Evolutionary conservation across 306 rosid species (phyloP).

Genomic region (Quercus bicolor): DNA sequence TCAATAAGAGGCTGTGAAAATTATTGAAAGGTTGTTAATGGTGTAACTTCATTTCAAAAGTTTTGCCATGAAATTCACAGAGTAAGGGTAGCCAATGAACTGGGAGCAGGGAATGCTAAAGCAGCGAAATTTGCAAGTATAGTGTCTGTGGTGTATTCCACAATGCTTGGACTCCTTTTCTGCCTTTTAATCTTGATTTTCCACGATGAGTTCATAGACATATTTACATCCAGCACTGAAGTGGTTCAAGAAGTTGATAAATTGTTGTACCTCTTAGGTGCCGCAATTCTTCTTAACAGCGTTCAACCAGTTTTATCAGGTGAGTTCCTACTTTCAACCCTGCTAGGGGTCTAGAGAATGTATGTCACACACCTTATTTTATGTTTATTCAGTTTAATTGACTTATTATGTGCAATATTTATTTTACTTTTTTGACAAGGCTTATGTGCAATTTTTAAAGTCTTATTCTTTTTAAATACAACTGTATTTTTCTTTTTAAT

Average conservation of each 20-base stretch:
- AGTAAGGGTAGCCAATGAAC: constrained; percentile 72
- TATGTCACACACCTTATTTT: no score
- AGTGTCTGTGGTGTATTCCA: constrained; percentile 47
- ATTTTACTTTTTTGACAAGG: no score
- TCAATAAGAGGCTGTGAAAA: no score
- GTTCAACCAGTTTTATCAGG: constrained; percentile 71
- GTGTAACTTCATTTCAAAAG: background rate
- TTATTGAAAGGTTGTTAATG: no score
- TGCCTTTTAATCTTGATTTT: constrained; percentile 37
- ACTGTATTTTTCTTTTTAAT: no score
- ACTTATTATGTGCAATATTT: no score
- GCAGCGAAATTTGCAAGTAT: constrained; percentile 58
- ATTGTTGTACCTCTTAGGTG: constrained; percentile 45
- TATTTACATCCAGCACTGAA: constrained; percentile 46
- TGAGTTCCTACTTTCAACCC: background rate
- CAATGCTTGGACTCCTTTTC: constrained; percentile 40
- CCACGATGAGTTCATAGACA: constrained; percentile 34
- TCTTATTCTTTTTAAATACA: no score
- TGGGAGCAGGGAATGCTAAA: constrained; percentile 67
- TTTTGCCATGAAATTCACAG: constrained; percentile 22
- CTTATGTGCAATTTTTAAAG: no score
- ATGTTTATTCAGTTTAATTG: no score
- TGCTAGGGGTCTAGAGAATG: no score
- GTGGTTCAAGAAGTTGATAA: constrained; percentile 46
- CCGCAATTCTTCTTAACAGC: constrained; percentile 61